Conservation (phyloP, 2,329 filamentous ascomycete genomes). For the Calonectria pteridis region DNA sequence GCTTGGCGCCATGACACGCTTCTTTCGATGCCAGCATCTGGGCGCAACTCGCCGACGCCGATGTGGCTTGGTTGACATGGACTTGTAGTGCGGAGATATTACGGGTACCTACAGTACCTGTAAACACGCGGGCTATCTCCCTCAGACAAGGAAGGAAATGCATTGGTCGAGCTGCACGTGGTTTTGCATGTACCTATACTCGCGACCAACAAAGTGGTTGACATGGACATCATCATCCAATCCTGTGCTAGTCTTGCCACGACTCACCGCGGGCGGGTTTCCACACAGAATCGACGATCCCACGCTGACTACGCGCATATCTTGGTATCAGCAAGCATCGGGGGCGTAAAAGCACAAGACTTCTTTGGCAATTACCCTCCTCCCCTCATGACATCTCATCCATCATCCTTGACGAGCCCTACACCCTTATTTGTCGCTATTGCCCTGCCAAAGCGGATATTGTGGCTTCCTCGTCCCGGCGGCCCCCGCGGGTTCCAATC, state of each 20-base stretch:
- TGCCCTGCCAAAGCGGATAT: background rate
- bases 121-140: background rate
- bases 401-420: background rate
- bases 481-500: conserved; percentile 29
- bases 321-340: conserved; percentile 5
- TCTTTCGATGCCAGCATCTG: conserved; percentile 25
- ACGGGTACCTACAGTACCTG: background rate
- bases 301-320: conserved; percentile 17
- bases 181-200: background rate
- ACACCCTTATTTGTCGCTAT: background rate
- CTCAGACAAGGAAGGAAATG: background rate
- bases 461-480: conserved; percentile 3
- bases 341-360: background rate
- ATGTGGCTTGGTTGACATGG: background rate
- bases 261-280: conserved; percentile 1
- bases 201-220: background rate
- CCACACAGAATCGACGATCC: background rate
- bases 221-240: background rate
- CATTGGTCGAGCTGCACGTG: background rate
- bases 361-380: background rate
- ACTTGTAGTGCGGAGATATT: background rate
- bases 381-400: conserved; percentile 2
- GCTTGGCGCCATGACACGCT: conserved; percentile 36
- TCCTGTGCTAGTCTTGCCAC: background rate
- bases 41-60: background rate